These are phyloP conservation scores for Ogataea methylovora DNA, from an alignment of 805 yeast genomes.

Conservation along the genomic window DNA sequence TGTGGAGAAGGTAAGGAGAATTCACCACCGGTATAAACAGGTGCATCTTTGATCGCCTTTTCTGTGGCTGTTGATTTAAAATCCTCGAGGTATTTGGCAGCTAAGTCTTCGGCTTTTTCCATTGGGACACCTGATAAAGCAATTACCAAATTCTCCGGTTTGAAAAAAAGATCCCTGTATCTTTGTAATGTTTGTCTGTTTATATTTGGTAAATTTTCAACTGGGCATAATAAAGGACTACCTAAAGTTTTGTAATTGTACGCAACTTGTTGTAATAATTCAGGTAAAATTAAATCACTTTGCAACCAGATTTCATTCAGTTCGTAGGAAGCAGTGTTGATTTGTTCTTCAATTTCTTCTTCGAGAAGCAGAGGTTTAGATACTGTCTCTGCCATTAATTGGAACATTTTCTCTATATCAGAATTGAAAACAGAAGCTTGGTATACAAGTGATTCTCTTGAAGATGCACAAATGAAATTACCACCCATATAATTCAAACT, in stretches of 20 bases:
- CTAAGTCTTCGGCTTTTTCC: constrained; percentile 56
- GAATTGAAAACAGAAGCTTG: constrained; percentile 91
- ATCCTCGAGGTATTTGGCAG: constrained; percentile 56
- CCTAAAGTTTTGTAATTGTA: constrained; percentile 71
- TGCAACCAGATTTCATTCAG: constrained; percentile 74
- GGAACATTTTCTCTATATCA: constrained; percentile 75
- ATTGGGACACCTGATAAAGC: constrained; percentile 84
- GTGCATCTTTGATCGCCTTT: constrained; percentile 24
- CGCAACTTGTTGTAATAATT: constrained; percentile 81
- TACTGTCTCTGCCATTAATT: constrained; percentile 70
- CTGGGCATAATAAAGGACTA: constrained; percentile 76
- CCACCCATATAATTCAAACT: constrained; percentile 81
- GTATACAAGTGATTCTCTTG: constrained; percentile 86
- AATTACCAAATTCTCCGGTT: constrained; percentile 75
- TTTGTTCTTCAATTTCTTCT: constrained; percentile 68
- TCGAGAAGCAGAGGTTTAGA: constrained; percentile 59
- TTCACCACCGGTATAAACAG: constrained; percentile 57
- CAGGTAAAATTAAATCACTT: constrained; percentile 83
- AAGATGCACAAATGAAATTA: constrained; percentile 86
- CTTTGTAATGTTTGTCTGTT: constrained; percentile 40
- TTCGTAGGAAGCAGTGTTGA: constrained; percentile 71
- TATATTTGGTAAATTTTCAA: constrained; percentile 52
- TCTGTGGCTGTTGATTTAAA: constrained; percentile 32
- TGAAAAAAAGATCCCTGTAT: constrained; percentile 61
- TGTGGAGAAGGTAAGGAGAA: constrained; percentile 43